phyloP scores from a whole-genome alignment of 225 moss, liverwort and hornwort species.

The Physcomitrium patens region DNA sequence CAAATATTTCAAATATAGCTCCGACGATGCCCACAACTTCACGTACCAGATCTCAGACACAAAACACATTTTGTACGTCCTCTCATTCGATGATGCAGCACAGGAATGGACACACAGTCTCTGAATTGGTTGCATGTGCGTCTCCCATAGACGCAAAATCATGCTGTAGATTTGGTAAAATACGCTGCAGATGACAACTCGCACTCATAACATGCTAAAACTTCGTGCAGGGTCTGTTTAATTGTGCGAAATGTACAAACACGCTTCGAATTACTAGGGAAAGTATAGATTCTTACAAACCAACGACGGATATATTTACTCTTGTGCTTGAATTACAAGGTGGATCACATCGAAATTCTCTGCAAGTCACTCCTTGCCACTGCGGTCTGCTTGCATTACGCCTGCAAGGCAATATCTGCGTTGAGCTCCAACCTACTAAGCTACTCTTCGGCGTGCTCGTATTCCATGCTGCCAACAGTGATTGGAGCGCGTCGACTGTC shows the following conservation, averaged over 20 bases:
- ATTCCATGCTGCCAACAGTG: slow-evolving; percentile 20
- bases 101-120: too few relatives aligned
- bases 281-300: slow-evolving; percentile 5
- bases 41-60: too few relatives aligned
- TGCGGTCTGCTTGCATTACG: too few relatives aligned
- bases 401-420: neutral
- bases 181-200: neutral
- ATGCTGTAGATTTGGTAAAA: neutral
- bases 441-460: slow-evolving; percentile 1
- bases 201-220: neutral
- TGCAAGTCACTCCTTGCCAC: slow-evolving; percentile 21
- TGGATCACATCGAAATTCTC: too few relatives aligned
- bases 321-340: too few relatives aligned
- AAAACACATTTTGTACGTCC: too few relatives aligned
- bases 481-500: slow-evolving; percentile 18
- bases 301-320: too few relatives aligned
- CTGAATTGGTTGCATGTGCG: too few relatives aligned
- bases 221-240: neutral
- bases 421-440: slow-evolving; percentile 26
- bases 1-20: neutral
- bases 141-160: neutral
- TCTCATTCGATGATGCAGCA: too few relatives aligned
- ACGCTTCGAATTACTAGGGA: neutral
- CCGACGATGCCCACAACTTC: neutral
- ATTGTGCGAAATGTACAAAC: neutral